phyloP scores from a whole-genome alignment of 495 filamentous ascomycete species.

The Bombardia bombarda region DNA sequence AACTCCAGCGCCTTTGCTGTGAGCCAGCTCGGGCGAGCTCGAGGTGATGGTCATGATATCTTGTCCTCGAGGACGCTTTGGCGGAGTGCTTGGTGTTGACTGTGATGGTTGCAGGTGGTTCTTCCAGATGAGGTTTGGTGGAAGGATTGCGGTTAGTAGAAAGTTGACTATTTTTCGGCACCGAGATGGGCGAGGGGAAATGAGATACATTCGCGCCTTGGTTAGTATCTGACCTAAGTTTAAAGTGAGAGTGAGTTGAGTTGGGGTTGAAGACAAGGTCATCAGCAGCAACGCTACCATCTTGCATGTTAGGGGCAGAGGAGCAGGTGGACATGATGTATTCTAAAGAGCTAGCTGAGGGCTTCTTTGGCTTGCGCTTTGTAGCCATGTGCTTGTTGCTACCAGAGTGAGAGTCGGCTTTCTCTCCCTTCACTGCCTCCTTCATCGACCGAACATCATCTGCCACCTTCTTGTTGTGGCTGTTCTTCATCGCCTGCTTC shows the following conservation, averaged over 20 bases:
- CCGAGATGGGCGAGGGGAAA: not conserved
- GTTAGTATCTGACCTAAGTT: no score
- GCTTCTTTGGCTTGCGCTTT: not conserved
- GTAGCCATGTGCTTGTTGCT: not conserved
- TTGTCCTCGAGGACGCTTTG: not conserved
- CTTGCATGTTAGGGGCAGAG: not conserved
- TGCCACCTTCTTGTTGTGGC: conserved; percentile 8
- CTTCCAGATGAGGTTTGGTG: not conserved
- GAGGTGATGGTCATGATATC: no score
- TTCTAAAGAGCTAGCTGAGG: not conserved
- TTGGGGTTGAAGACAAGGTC: no score
- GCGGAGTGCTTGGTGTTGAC: no score
- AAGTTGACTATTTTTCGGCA: not conserved
- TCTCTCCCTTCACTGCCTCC: not conserved
- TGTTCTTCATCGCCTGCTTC: conserved; percentile 7
- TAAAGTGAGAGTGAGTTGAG: no score
- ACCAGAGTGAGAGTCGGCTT: not conserved
- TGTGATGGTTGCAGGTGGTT: not conserved
- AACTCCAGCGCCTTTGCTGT: no score
- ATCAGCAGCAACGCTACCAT: not conserved
- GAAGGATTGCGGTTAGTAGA: not conserved
- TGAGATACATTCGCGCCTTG: not conserved
- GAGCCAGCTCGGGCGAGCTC: no score
- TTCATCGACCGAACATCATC: conserved; percentile 1
- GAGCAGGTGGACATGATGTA: conserved; percentile 4